These are phyloP conservation scores for Sporormia fimetaria DNA, from an alignment of 495 filamentous ascomycete species.

Conservation along the genomic window DNA sequence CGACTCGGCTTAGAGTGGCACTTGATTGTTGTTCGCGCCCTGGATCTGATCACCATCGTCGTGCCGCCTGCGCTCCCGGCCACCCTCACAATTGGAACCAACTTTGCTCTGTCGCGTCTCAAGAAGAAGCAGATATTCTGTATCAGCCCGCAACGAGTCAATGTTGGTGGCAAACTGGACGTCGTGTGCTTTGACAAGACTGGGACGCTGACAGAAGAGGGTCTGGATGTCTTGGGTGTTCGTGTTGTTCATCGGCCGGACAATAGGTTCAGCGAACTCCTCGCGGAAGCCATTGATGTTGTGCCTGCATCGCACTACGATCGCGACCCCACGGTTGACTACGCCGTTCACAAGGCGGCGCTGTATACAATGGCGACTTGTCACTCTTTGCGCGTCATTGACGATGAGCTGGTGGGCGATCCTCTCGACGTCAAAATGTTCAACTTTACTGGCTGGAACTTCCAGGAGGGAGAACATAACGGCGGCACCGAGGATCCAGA, in stretches of 20 bases:
- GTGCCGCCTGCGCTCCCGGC: slow-evolving; percentile 96
- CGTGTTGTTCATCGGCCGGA: slow-evolving; percentile 56
- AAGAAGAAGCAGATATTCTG: slow-evolving; percentile 88
- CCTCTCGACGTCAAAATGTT: slow-evolving; percentile 99
- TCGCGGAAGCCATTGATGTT: slow-evolving; percentile 44
- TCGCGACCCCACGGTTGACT: slow-evolving; percentile 45
- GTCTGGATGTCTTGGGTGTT: slow-evolving; percentile 85
- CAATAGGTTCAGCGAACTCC: slow-evolving; percentile 51
- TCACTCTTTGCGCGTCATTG: slow-evolving; percentile 77
- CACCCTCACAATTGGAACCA: slow-evolving; percentile 90
- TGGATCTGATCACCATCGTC: slow-evolving; percentile 96
- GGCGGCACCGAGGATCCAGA: slow-evolving; percentile 47
- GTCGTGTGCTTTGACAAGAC: slow-evolving; percentile 98
- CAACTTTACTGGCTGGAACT: slow-evolving; percentile 89
- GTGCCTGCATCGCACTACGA: slow-evolving; percentile 45
- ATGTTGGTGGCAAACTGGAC: slow-evolving; percentile 91
- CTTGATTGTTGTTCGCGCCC: slow-evolving; percentile 76
- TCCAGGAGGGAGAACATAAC: slow-evolving; percentile 67
- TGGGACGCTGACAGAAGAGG: slow-evolving; percentile 93
- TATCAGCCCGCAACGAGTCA: slow-evolving; percentile 92
- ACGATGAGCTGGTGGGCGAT: slow-evolving; percentile 82
- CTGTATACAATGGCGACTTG: slow-evolving; percentile 96
- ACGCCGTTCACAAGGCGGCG: slow-evolving; percentile 54
- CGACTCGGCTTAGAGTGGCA: slow-evolving; percentile 73
- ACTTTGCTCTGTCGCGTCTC: slow-evolving; percentile 80